phyloP scores from a whole-genome alignment of 164 flowering plant species.

The Nymphaea colorata region DNA sequence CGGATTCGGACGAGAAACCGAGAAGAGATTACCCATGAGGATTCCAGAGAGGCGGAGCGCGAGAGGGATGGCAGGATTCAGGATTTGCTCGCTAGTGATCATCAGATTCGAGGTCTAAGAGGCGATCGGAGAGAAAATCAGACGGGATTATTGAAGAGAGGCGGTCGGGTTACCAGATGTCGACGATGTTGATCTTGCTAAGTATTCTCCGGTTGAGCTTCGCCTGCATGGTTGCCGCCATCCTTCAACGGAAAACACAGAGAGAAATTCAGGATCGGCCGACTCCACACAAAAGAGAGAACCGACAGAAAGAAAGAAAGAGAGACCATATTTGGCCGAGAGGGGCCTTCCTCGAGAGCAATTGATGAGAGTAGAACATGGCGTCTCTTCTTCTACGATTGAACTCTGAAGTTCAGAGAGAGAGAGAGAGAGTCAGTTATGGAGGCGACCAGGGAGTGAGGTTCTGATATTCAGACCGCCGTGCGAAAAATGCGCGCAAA shows the following conservation, averaged over 20 bases:
- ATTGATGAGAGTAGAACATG: slow-evolving; percentile 96
- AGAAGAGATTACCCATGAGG: slow-evolving; percentile 62
- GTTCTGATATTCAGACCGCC: too few species aligned
- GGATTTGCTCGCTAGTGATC: slow-evolving; percentile 66
- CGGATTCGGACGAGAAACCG: neutral
- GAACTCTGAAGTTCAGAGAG: neutral
- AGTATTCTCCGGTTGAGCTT: slow-evolving; percentile 72
- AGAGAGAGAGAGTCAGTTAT: neutral
- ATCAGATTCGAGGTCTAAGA: neutral
- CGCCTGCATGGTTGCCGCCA: slow-evolving; percentile 86
- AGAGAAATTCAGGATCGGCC: neutral
- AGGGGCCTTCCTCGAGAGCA: slow-evolving; percentile 86
- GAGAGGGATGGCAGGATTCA: slow-evolving; percentile 89
- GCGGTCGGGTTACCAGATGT: slow-evolving; percentile 49
- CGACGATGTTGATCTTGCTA: slow-evolving; percentile 52
- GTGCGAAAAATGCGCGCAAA: neutral
- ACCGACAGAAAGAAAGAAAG: neutral
- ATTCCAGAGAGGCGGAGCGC: slow-evolving; percentile 92
- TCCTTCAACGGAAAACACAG: slow-evolving; percentile 30
- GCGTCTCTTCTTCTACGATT: neutral
- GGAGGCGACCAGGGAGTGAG: neutral
- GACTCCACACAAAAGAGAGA: neutral
- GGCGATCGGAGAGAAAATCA: neutral
- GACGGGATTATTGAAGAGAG: neutral
- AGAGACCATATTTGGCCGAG: slow-evolving; percentile 83